phyloP scores from a whole-genome alignment of 345 rosid species.

The Limnanthes douglasii region DNA sequence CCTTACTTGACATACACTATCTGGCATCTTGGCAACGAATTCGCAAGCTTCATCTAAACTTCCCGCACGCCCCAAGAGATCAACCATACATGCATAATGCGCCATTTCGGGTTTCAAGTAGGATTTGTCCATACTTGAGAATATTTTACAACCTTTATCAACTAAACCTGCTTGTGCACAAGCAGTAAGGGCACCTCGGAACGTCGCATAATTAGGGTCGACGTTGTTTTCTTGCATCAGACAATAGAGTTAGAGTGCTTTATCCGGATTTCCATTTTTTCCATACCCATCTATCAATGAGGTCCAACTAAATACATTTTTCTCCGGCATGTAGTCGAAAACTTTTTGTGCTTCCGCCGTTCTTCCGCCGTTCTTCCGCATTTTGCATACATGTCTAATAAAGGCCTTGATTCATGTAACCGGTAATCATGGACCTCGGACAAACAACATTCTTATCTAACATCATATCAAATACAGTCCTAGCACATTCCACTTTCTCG shows the following conservation, averaged over 20 bases:
- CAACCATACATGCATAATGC: conserved; percentile 92
- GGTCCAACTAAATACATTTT: conserved; percentile 84
- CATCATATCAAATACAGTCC: conserved; percentile 62
- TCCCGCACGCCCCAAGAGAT: conserved; percentile 79
- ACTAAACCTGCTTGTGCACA: conserved; percentile 84
- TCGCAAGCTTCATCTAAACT: conserved; percentile 46
- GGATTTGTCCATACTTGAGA: conserved; percentile 65
- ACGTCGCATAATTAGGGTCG: conserved; percentile 63
- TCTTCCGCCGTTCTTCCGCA: conserved; percentile 70
- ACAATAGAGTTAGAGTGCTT: conserved; percentile 60
- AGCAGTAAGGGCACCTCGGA: conserved; percentile 76
- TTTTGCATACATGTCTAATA: conserved; percentile 83
- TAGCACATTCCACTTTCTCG: conserved; percentile 40
- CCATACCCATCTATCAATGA: conserved; percentile 98
- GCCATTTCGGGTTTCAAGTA: conserved; percentile 77
- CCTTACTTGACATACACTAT: conserved; percentile 52
- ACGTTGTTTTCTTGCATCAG: conserved; percentile 30
- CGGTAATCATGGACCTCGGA: conserved; percentile 85
- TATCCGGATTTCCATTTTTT: conserved; percentile 52
- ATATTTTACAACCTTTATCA: conserved; percentile 47
- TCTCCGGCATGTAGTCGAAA: conserved; percentile 48
- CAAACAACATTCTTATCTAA: conserved; percentile 46
- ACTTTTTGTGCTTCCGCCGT: conserved; percentile 40
- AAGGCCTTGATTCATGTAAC: conserved; percentile 77
- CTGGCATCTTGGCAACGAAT: conserved; percentile 42